Base-by-base conservation (phyloP, 768 basidiomycete genomes). In the Galerina sulciceps region DNA sequence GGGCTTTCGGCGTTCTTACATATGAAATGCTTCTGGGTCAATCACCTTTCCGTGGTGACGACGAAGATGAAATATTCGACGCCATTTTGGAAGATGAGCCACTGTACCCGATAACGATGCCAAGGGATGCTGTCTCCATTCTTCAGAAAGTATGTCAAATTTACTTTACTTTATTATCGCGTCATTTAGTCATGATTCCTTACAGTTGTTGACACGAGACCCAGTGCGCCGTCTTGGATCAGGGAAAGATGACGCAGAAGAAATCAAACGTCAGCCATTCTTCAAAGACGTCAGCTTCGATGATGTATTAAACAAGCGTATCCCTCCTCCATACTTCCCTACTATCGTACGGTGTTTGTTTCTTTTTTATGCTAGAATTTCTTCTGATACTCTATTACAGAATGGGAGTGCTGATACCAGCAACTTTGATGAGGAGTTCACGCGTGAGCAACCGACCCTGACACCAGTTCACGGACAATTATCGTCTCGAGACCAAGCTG, bases 41-140 rank as follows among this genome's bases (percentile, higher is more conserved):
- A 76, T 99, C 97, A 4, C 97, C 97, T 3, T 99, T 99, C 89
- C 89, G 96, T 44, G 97, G 97, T 57, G 97, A 99, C 67, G 97
- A 99, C 65, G 97, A 99, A 73, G 97, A 99, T 69, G 97, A 99
- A 80, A 99, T 99, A 59, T 99, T 99, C 72, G 97, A 99, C 73
- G 97, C 97, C 40, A 99, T 99, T 65, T 76, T 99, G 34, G 97
- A 99, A 73, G 97, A 99, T 69, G 97, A 99, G 72, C 96, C 96
- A 23, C 72, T 99, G 60, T 99, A 99, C 75, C 97, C 97, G 2
- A 99, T 99, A 65, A 98, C 97, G 6, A 99, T 99, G 97, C 97
- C 96, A 8, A 83, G 94, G 53, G 96, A 99, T 67, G 95, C 95
- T 6, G 96, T 99, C 44, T 94, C 94, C 17, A 91, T 99, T 62